These are phyloP conservation scores for Oenanthe javanica DNA, from an alignment of 140 eudicot species.

Conservation along the genomic window DNA sequence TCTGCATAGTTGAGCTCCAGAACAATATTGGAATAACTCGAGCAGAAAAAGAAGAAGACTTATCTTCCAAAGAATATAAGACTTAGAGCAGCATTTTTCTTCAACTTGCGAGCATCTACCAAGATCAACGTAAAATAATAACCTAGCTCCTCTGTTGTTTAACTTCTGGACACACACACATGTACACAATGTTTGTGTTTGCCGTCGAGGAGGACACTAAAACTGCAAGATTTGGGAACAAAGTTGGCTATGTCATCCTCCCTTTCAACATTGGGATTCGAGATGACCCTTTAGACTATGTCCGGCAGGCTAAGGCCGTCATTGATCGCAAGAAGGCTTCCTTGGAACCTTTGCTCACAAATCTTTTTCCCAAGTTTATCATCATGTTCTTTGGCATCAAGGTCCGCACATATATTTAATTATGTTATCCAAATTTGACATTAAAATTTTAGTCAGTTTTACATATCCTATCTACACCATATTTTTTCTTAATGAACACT, in stretches of 20 bases:
- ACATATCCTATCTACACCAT: too few species aligned
- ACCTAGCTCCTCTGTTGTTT: neutral
- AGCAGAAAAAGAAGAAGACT: neutral
- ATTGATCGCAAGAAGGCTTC: constrained; percentile 1
- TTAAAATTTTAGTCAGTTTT: too few species aligned
- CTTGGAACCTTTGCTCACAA: neutral
- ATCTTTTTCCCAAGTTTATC: neutral
- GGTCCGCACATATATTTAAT: neutral
- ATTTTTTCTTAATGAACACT: too few species aligned
- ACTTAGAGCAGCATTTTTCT: neutral
- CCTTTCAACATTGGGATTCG: neutral
- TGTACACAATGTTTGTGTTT: neutral
- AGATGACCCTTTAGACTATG: neutral
- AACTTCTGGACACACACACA: neutral
- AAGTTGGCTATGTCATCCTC: neutral
- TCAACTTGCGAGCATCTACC: neutral
- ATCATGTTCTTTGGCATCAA: neutral
- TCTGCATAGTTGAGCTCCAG: neutral
- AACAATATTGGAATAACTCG: neutral
- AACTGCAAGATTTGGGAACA: neutral
- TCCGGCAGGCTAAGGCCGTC: neutral
- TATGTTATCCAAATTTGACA: too few species aligned
- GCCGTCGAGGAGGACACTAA: neutral
- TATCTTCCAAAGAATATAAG: neutral
- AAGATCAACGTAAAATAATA: neutral